Base-by-base conservation (phyloP, 257 asterid species). In the Datura wrightii region DNA sequence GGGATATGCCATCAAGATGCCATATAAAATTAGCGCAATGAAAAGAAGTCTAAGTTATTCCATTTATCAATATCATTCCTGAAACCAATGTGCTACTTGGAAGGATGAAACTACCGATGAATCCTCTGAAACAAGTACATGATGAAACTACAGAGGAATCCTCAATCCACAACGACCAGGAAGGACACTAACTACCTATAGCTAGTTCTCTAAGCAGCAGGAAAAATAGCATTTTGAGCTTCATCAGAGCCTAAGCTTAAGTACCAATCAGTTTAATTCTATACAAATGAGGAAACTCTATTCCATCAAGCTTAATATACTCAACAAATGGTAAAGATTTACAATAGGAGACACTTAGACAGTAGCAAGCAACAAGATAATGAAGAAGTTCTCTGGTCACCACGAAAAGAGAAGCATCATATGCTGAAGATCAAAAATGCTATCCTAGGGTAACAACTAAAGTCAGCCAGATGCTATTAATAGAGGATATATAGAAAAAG, bases 41-140 rank as follows among this genome's bases (percentile, higher is more conserved):
- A 41, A 15, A 69, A 69, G 54, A 69, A 69, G 34, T 69, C 7
- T 39, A 69, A 15, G 34, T 41, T 39, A 76, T 48, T 76, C 46
- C 82, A 31, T 15, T 50, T 7, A 24, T 66, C 14, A 15, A 3
- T 3, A 24, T 1, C 59, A 50, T 19, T 76, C 24, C 62, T 76
- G 62, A 76, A 48, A 15, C 44, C 44, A 48, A 74, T 8, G 81
- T 19, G 14, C 44, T 19, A 48, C 60, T 31, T 10, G 52, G 82
- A 31, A 78, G 63, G 24, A 24, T 48, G 81, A 39, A 74, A 54
- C 4, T 76, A 62, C 44, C 14, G 60, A 14, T 76, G 82, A 76
- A 31, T 31, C n/a, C n/a, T n/a, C n/a, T 6, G 4, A 34, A 65
- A 34, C 44, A 65, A 34, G n/a, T 6, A 1, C 2, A 11, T 36